Conservation (phyloP, 1,284 basidiomycete species). For the Cystobasidium pallidum region DNA sequence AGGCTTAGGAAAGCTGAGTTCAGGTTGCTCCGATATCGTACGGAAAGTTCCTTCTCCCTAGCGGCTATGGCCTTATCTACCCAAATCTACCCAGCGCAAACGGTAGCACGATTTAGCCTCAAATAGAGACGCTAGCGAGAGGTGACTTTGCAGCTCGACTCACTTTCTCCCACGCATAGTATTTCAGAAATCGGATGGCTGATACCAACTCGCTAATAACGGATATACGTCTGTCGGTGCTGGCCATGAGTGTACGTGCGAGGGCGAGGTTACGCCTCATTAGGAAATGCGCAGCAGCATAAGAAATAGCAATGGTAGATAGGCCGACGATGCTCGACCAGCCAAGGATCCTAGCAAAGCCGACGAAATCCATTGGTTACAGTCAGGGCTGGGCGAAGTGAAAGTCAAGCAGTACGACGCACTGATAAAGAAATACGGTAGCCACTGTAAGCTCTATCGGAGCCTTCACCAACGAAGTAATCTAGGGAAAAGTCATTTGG, state of each 20-base stretch:
- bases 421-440: conserved; percentile 76
- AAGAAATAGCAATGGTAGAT: conserved; percentile 68
- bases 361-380: background rate
- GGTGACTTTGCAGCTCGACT: background rate
- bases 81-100: conserved; percentile 17
- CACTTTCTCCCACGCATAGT: conserved; percentile 43
- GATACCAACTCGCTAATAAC: conserved; percentile 80
- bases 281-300: conserved; percentile 72
- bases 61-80: conserved; percentile 42
- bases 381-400: background rate
- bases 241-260: conserved; percentile 63
- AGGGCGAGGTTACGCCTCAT: conserved; percentile 59
- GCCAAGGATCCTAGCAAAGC: conserved; percentile 68
- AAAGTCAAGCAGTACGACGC: conserved; percentile 53
- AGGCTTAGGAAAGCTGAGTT: conserved; percentile 32
- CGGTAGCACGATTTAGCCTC: too few species aligned
- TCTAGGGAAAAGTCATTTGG: conserved; percentile 10
- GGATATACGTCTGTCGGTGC: conserved; percentile 80
- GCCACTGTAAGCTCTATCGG: conserved; percentile 82
- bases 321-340: conserved; percentile 83
- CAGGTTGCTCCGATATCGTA: conserved; percentile 33
- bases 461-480: conserved; percentile 56
- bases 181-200: conserved; percentile 35
- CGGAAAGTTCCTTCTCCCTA: conserved; percentile 34
- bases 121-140: background rate